Evolutionary conservation across 2,329 filamentous ascomycete genomes (phyloP).

Genomic region (Arthrocladium fulminans): DNA sequence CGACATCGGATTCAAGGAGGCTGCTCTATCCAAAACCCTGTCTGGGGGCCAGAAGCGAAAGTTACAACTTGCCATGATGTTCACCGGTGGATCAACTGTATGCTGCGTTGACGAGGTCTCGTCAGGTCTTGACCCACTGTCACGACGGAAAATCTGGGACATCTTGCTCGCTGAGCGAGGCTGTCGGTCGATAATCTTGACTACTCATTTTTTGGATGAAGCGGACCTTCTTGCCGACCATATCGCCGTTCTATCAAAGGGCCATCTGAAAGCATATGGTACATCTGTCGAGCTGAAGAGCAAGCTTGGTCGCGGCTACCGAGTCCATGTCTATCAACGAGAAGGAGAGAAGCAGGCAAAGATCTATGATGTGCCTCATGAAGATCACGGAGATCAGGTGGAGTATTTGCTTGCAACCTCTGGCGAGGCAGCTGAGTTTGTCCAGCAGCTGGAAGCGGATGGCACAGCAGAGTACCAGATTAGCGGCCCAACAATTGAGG

Average conservation of each 20-base stretch:
- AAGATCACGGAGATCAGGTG: constrained; percentile 59
- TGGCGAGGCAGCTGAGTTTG: constrained; percentile 59
- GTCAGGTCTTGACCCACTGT: constrained; percentile 77
- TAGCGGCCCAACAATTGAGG: constrained; percentile 81
- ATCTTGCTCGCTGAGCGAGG: constrained; percentile 81
- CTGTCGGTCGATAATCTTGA: constrained; percentile 71
- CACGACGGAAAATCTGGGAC: constrained; percentile 85
- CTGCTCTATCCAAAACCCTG: constrained; percentile 64
- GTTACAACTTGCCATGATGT: constrained; percentile 88
- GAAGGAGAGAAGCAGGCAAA: constrained; percentile 33
- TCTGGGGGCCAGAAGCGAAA: constrained; percentile 91
- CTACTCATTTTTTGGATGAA: constrained; percentile 90
- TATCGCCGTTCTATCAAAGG: constrained; percentile 80
- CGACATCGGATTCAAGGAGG: constrained; percentile 66
- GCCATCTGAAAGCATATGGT: constrained; percentile 69
- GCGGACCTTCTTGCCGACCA: constrained; percentile 83
- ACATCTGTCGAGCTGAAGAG: constrained; percentile 82
- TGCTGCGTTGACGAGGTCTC: constrained; percentile 91
- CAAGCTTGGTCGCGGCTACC: constrained; percentile 71
- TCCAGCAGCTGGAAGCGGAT: constrained; percentile 57
- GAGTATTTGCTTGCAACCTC: constrained; percentile 66
- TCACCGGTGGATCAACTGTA: constrained; percentile 77
- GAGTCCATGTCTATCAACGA: constrained; percentile 62
- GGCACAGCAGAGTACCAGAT: constrained; percentile 72
- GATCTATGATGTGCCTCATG: constrained; percentile 49